Percentiles rank a stretch among this genome's conserved stretches.
Evolutionary conservation across 2,329 filamentous ascomycete genomes (phyloP).

Genomic region (Sphaerulina populicola): DNA sequence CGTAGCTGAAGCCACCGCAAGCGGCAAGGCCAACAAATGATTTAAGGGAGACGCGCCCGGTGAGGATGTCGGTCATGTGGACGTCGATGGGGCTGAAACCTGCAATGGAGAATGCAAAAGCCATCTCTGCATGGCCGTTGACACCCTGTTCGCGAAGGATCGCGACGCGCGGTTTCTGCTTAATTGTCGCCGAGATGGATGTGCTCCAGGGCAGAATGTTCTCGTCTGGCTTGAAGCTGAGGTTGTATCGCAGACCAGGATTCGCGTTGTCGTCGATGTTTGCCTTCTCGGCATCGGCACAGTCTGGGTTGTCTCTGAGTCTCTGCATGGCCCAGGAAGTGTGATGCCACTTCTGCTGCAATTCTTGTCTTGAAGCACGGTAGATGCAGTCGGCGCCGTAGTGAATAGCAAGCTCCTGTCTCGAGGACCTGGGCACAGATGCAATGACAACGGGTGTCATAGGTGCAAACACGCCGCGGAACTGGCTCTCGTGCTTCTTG

Average conservation of each 20-base stretch:
- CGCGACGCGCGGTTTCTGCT: conserved; percentile 65
- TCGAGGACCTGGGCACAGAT: conserved; percentile 57
- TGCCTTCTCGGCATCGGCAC: conserved; percentile 74
- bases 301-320: conserved; percentile 76
- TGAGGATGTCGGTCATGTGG: conserved; percentile 88
- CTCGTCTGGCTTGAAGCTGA: conserved; percentile 72
- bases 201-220: conserved; percentile 62
- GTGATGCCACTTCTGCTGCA: conserved; percentile 81
- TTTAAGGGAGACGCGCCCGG: conserved; percentile 67
- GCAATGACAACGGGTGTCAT: conserved; percentile 80
- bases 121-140: conserved; percentile 96
- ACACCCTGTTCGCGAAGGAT: conserved; percentile 93
- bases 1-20: conserved; percentile 96
- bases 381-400: conserved; percentile 62
- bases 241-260: conserved; percentile 74
- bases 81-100: conserved; percentile 89
- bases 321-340: conserved; percentile 90
- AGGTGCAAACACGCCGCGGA: conserved; percentile 78
- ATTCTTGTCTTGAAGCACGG: conserved; percentile 57
- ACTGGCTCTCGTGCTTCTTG: conserved; percentile 72
- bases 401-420: conserved; percentile 69
- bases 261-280: conserved; percentile 66
- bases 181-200: conserved; percentile 53
- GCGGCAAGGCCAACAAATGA: conserved; percentile 83
- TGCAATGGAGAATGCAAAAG: conserved; percentile 84